These are phyloP conservation scores for Fusarium chlamydosporum DNA, from an alignment of 2,329 filamentous ascomycete species.

Conservation along the genomic window DNA sequence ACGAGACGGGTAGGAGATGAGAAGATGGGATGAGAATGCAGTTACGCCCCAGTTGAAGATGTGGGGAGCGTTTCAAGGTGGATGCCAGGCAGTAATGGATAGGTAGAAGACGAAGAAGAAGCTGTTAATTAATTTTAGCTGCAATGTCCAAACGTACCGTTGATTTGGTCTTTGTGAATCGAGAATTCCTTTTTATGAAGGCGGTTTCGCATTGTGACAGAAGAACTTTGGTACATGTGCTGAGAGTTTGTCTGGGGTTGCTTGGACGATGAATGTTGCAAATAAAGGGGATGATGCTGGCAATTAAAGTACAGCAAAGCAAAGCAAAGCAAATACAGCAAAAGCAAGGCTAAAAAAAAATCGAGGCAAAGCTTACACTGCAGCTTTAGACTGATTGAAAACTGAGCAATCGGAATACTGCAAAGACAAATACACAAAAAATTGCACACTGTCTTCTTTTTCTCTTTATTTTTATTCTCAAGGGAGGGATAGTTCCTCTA, in stretches of 20 bases:
- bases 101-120: neutral
- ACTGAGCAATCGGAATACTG: slow-evolving; percentile 12
- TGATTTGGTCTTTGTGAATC: slow-evolving; percentile 54
- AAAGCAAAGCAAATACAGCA: slow-evolving; percentile 11
- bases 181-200: slow-evolving; percentile 55
- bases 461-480: slow-evolving; percentile 26
- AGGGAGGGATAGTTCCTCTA: slow-evolving; percentile 18
- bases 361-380: slow-evolving; percentile 11
- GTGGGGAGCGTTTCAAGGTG: slow-evolving; percentile 48
- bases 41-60: slow-evolving; percentile 39
- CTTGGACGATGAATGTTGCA: slow-evolving; percentile 29
- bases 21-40: slow-evolving; percentile 34
- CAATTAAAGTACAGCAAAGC: slow-evolving; percentile 9
- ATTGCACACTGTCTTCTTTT: slow-evolving; percentile 4
- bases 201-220: slow-evolving; percentile 52
- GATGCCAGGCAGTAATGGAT: slow-evolving; percentile 25
- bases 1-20: slow-evolving; percentile 12
- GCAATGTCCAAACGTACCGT: slow-evolving; percentile 39
- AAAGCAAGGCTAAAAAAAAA: slow-evolving; percentile 14
- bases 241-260: slow-evolving; percentile 16
- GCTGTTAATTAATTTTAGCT: neutral
- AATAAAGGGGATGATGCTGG: slow-evolving; percentile 9
- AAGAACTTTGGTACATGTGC: neutral
- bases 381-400: slow-evolving; percentile 8
- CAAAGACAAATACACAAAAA: slow-evolving; percentile 20